Evolutionary conservation across 2,329 filamentous ascomycete species (phyloP).

Genomic region (Podosphaera xanthii): DNA sequence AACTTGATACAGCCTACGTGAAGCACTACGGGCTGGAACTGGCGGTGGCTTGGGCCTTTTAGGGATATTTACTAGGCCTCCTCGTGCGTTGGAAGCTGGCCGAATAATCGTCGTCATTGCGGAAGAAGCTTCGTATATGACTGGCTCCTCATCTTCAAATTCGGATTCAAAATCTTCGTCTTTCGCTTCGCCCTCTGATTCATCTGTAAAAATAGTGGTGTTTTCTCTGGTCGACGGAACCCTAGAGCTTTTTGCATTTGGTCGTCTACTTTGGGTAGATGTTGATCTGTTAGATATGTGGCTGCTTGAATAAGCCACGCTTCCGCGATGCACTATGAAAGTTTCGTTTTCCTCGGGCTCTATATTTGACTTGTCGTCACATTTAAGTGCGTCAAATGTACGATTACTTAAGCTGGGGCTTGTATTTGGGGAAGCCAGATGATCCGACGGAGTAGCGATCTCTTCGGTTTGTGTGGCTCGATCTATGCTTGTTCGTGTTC

Average conservation of each 20-base stretch:
- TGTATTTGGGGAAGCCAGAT: conserved; percentile 29
- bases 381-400: not conserved
- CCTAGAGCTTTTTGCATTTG: conserved; percentile 15
- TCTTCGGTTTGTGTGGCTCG: conserved; percentile 49
- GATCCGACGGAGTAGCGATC: conserved; percentile 35
- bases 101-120: conserved; percentile 35
- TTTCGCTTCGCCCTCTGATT: conserved; percentile 22
- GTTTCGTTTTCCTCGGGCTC: conserved; percentile 32
- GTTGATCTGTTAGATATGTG: not conserved
- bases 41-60: conserved; percentile 53
- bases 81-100: conserved; percentile 29
- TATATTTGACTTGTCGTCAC: conserved; percentile 18
- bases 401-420: conserved; percentile 27
- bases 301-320: not conserved
- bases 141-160: conserved; percentile 34
- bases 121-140: conserved; percentile 44
- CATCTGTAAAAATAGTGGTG: conserved; percentile 14
- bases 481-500: conserved; percentile 26
- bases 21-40: conserved; percentile 53
- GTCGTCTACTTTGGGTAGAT: conserved; percentile 11
- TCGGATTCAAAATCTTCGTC: conserved; percentile 23
- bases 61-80: conserved; percentile 63
- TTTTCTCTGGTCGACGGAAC: conserved; percentile 7
- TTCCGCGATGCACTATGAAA: conserved; percentile 29
- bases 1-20: conserved; percentile 13